Evolutionary conservation across 371 early-diverging fungal genomes (phyloP).

Genomic region (Syncephalis plumigaleata): DNA sequence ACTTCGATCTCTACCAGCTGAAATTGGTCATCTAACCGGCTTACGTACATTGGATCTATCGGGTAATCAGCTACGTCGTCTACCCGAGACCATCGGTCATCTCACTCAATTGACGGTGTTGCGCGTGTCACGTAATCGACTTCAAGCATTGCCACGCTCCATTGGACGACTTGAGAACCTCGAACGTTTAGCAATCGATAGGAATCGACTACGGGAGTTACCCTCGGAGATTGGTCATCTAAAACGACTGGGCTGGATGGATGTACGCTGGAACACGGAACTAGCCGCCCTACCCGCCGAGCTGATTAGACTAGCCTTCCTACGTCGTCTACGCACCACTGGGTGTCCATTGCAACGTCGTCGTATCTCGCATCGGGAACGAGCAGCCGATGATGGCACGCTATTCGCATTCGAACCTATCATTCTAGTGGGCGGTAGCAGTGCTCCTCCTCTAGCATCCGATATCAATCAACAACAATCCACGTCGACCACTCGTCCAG

Average conservation of each 20-base stretch:
- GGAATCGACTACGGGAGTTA: slow-evolving; percentile 30
- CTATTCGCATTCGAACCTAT: no score
- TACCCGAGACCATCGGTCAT: slow-evolving; percentile 49
- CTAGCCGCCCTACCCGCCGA: slow-evolving; percentile 54
- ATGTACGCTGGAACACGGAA: slow-evolving; percentile 40
- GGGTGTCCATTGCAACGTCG: slow-evolving; percentile 26
- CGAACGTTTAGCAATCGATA: slow-evolving; percentile 27
- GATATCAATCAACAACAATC: neutral
- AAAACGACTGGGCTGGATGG: slow-evolving; percentile 32
- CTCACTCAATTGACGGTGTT: slow-evolving; percentile 49
- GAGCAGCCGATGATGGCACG: neutral
- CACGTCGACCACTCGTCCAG: neutral
- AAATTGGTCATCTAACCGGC: slow-evolving; percentile 40
- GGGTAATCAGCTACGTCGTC: slow-evolving; percentile 29
- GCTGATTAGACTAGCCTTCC: slow-evolving; percentile 35
- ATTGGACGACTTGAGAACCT: slow-evolving; percentile 39
- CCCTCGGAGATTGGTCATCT: slow-evolving; percentile 41
- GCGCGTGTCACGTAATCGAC: slow-evolving; percentile 38
- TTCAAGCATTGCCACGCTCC: slow-evolving; percentile 36
- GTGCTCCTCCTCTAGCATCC: neutral
- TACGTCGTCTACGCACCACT: slow-evolving; percentile 38
- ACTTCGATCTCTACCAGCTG: slow-evolving; percentile 25
- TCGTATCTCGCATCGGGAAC: slow-evolving; percentile 2
- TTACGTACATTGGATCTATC: slow-evolving; percentile 42
- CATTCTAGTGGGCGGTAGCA: no score